These are phyloP conservation scores for Kazachstania sp. DNA, from an alignment of 1,139 yeast species.

Conservation along the genomic window DNA sequence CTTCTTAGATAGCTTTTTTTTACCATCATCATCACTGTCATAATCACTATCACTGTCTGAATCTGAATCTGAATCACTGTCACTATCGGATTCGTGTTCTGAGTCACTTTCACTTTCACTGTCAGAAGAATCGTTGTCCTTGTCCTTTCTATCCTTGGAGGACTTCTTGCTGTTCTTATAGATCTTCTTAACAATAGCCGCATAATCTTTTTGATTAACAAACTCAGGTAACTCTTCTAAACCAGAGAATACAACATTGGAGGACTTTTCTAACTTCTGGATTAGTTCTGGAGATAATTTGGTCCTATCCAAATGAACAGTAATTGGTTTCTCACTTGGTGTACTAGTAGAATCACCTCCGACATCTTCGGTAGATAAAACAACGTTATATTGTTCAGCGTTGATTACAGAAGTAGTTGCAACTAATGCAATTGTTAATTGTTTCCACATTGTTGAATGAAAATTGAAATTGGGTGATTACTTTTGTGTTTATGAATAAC, in stretches of 20 bases:
- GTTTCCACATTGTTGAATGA: conserved; percentile 10
- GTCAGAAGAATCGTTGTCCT: conserved; percentile 2
- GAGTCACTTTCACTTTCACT: neutral
- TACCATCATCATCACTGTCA: conserved; percentile 4
- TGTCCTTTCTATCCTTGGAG: conserved; percentile 6
- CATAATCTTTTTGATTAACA: conserved; percentile 16
- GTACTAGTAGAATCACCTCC: conserved; percentile 15
- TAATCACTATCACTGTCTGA: neutral
- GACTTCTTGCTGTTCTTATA: conserved; percentile 7
- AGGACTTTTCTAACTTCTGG: conserved; percentile 13
- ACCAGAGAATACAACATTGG: conserved; percentile 21
- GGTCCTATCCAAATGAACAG: conserved; percentile 17
- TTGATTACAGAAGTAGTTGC: conserved; percentile 3
- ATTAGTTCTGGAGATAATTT: conserved; percentile 15
- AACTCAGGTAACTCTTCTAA: conserved; percentile 23
- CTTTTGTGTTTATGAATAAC: neutral
- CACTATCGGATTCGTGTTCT: neutral
- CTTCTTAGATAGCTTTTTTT: neutral
- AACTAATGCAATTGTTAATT: conserved; percentile 7
- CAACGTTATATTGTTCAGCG: conserved; percentile 12
- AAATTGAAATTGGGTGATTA: neutral
- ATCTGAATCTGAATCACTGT: neutral
- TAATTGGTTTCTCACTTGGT: conserved; percentile 9
- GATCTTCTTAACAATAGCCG: conserved; percentile 12
- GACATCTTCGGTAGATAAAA: conserved; percentile 17